Conservation (phyloP, 1,139 yeast species). For the Starmera stellimalicola region DNA sequence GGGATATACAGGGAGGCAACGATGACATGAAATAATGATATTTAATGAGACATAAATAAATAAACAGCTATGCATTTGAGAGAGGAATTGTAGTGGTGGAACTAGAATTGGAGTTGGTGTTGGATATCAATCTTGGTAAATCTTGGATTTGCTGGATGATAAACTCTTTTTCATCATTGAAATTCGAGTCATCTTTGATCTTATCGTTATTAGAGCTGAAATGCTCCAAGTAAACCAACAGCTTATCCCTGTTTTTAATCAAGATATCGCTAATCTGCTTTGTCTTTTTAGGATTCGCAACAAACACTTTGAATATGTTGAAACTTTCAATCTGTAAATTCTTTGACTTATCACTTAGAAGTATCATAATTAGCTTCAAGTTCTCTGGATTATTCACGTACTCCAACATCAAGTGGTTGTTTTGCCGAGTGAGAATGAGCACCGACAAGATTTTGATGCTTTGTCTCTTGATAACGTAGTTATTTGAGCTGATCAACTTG, state of each 20-base stretch:
- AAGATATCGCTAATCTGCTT: conserved; percentile 73
- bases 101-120: background rate
- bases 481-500: conserved; percentile 59
- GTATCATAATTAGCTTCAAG: conserved; percentile 75
- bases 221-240: conserved; percentile 56
- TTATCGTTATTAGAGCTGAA: conserved; percentile 49
- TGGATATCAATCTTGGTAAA: conserved; percentile 42
- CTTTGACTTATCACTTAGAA: conserved; percentile 80
- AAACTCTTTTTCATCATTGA: conserved; percentile 74
- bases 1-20: no score
- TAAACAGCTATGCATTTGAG: no score
- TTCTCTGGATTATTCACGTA: conserved; percentile 79
- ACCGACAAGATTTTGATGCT: conserved; percentile 71
- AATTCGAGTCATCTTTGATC: conserved; percentile 49
- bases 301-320: conserved; percentile 85
- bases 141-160: conserved; percentile 66
- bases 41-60: no score
- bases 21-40: no score
- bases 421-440: conserved; percentile 64
- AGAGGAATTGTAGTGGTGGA: no score
- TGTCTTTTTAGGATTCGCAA: conserved; percentile 88
- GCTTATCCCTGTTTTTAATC: conserved; percentile 70
- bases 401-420: conserved; percentile 61
- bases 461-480: conserved; percentile 89
- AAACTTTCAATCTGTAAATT: conserved; percentile 87